A percentile compares a stretch with the other conserved stretches of the same genome.
Evolutionary conservation across 306 rosid genomes (phyloP).

Genomic region (Acmispon strigosus): DNA sequence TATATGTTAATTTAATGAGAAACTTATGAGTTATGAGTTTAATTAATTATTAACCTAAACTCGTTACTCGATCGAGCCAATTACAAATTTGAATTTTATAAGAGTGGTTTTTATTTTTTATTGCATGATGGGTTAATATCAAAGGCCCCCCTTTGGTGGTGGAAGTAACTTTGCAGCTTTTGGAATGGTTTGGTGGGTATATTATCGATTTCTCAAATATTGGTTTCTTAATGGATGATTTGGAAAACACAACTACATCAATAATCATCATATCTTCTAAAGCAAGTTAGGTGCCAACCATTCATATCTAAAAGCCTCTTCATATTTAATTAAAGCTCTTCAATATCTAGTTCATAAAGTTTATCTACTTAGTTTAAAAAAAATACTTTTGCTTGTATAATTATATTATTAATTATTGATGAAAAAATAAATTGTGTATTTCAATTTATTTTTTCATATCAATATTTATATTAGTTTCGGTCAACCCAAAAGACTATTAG

Average conservation of each 20-base stretch:
- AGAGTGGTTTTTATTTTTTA: too few species aligned
- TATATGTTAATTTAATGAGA: too few species aligned
- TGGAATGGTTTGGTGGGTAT: neutral
- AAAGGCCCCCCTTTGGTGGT: neutral
- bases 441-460: too few species aligned
- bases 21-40: too few species aligned
- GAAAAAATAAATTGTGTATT: too few species aligned
- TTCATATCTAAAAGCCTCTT: neutral
- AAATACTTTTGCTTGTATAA: neutral
- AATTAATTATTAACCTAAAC: too few species aligned
- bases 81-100: too few species aligned
- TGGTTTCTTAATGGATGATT: neutral
- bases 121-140: neutral
- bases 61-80: too few species aligned
- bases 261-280: conserved; percentile 4
- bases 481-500: too few species aligned
- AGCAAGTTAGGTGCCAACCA: neutral
- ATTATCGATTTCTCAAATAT: neutral
- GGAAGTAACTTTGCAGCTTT: neutral
- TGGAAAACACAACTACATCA: conserved; percentile 2
- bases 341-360: neutral
- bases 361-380: too few species aligned
- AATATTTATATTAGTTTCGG: too few species aligned
- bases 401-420: too few species aligned
- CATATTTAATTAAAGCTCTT: neutral